A percentile compares a stretch with the other conserved stretches of the same genome.
Conservation (phyloP, 1,284 basidiomycete species). For the Thelephora terrestris region DNA sequence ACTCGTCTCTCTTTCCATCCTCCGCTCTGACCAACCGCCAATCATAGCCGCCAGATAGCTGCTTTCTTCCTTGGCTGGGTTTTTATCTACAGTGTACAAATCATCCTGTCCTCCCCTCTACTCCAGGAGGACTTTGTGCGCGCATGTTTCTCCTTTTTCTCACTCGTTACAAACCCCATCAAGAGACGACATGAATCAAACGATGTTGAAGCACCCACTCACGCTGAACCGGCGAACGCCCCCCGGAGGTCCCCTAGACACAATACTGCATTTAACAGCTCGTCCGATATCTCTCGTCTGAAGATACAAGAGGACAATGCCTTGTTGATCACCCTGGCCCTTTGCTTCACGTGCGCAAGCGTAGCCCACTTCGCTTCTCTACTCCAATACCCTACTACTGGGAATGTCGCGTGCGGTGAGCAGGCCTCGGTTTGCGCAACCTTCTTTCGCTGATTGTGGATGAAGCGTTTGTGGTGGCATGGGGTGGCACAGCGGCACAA, state of each 20-base stretch:
- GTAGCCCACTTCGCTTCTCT: constrained; percentile 34
- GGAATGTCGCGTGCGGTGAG: constrained; percentile 31
- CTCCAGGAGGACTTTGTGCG: not conserved
- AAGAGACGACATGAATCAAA: too few relatives aligned
- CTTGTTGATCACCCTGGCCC: constrained; percentile 31
- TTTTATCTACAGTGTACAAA: constrained; percentile 31
- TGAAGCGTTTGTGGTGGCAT: constrained; percentile 39
- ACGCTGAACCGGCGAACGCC: not conserved
- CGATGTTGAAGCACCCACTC: not conserved
- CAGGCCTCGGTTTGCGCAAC: not conserved
- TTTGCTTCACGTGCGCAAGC: constrained; percentile 35
- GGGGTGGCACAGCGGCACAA: constrained; percentile 35
- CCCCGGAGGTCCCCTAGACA: constrained; percentile 6
- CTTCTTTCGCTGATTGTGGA: not conserved
- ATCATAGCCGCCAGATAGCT: constrained; percentile 29
- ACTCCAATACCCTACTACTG: constrained; percentile 24
- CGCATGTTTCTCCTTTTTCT: constrained; percentile 8
- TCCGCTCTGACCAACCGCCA: not conserved
- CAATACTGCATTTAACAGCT: not conserved
- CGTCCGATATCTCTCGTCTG: not conserved
- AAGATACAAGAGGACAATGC: constrained; percentile 13
- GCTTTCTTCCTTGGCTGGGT: constrained; percentile 43
- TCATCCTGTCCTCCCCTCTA: constrained; percentile 1
- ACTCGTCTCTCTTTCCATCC: not conserved
- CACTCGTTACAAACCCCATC: constrained; percentile 1